Base-by-base conservation (phyloP, 495 filamentous ascomycete species). In the Neurospora sp. region DNA sequence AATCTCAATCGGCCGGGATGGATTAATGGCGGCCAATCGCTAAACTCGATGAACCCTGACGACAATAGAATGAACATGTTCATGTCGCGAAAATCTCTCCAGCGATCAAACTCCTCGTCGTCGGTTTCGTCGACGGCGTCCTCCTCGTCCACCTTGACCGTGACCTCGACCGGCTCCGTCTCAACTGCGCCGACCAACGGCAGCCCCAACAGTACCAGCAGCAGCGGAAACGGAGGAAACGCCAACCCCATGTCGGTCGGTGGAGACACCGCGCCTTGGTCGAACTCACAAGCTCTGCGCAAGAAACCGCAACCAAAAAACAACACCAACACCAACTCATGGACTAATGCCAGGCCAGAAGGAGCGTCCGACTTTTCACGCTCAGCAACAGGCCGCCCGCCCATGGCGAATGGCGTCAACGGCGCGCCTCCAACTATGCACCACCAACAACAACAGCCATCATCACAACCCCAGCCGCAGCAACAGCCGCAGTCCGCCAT, bases 31-130 rank as follows among this genome's bases (percentile, higher is more conserved):
- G 89, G 89, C 81, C 88, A 92, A 87, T 87, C 88, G 74, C 85
- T 93, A 74, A 91, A 89, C 85, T 87, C 91, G 74, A 94, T 96
- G 89, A 92, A 91, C 83, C 81, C 91, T 74, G 93, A 97, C 84
- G 94, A 97, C 82, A 88, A 91, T 73, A 90, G 91, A 61, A 69
- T 77, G 71, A 81, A 80, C 80, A 93, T 96, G 87, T 92, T 96
- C 80, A 90, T 92, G 87, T 89, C 92, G 74, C 91, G 92, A 75
- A 96, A 96, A 81, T 91, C 87, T 78, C 85, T 92, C 72, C 93
- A 95, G 78, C 90, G 94, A 80, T 89, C 90, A 71, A 95, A 93
- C 83, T 96, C 94, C 39, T 94, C 93, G 59, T 97, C 95, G 22
- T 97, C 95, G 18, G 84, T 93, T 75, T 85, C 90, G 71, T 94